Percentiles rank a stretch among this genome's conserved stretches.
These are phyloP conservation scores for Rubus idaeus DNA, from an alignment of 306 rosid species.

Conservation along the genomic window DNA sequence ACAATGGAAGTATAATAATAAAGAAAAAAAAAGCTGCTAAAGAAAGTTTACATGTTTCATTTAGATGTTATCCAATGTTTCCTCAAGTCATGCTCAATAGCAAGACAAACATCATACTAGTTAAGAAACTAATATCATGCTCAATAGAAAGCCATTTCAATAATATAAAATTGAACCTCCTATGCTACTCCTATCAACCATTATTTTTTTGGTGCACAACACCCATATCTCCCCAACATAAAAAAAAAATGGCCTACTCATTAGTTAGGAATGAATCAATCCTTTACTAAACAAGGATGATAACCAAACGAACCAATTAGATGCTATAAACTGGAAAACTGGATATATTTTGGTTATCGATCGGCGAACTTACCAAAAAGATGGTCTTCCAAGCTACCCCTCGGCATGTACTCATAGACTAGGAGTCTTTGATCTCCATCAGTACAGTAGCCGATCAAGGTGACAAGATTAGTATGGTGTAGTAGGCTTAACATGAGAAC, in stretches of 20 bases:
- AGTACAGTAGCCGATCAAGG: conserved; percentile 90
- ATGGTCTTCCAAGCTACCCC: conserved; percentile 82
- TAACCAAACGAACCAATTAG: background rate
- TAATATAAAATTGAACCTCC: background rate
- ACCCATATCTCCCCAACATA: background rate
- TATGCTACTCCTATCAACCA: background rate
- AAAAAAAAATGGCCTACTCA: background rate
- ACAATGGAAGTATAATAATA: background rate
- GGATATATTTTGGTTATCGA: background rate
- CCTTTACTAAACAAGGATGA: background rate
- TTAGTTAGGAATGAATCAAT: background rate
- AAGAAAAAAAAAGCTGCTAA: background rate
- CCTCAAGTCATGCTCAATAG: background rate
- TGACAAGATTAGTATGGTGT: conserved; percentile 88
- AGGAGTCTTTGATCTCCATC: conserved; percentile 93
- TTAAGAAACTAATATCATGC: background rate
- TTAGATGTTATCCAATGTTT: background rate
- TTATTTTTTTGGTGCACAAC: background rate
- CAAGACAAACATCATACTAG: background rate
- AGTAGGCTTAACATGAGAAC: conserved; percentile 93
- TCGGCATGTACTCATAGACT: conserved; percentile 85
- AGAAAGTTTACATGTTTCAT: background rate
- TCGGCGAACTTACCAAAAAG: conserved; percentile 55
- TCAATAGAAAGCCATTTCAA: background rate
- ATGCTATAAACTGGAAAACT: background rate